Evolutionary conservation across 345 rosid genomes (phyloP), one percentile per base, ranked within the genome.

Genomic region (Dimocarpus longan): DNA sequence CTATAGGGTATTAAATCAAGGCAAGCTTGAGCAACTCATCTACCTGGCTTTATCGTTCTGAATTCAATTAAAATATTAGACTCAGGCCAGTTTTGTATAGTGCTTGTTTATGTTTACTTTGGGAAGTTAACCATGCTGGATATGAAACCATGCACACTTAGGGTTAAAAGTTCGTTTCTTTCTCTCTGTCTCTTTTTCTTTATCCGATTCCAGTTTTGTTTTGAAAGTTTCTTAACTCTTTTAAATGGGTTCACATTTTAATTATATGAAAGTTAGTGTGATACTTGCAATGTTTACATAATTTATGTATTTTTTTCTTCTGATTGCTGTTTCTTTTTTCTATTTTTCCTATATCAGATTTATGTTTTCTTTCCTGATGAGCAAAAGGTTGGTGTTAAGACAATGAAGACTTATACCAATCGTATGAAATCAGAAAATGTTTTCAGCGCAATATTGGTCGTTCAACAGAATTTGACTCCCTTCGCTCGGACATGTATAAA

Each of bases 351-450:
- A 59, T 56, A 39, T 78, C 82, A 96, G 98, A 87, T 96, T 66
- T 91, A 86, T 85, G 90, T 96, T 54, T 93, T 90, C 91, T 96
- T 93, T 78, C 98, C 98, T 0, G 97, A 94, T 10, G 97, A 94
- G 56, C 88, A 81, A 9, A 94, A 93, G 81, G 97, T 93, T 78
- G 95, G 98, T 69, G 91, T 93, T 43, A 94, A 93, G 87, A 91
- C 93, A n/a, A 94, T 94, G 95, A 91, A 92, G 87, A 88, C 94
- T 48, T 96, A 88, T 85, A 90, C 94, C 7, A 89, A 87, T 80
- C 83, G 95, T 80, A 96, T 93, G 99, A 93, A 91, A 62, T 76
- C 88, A 0, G 98, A 96, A 87, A 92, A 93, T 80, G 95, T 94
- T 62, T 89, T 65, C 85, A 82, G 97, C 66, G 99, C 98, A 12